These are phyloP conservation scores for Porcisia hertigi DNA, from an alignment of 208 protist genomes.

Conservation along the genomic window DNA sequence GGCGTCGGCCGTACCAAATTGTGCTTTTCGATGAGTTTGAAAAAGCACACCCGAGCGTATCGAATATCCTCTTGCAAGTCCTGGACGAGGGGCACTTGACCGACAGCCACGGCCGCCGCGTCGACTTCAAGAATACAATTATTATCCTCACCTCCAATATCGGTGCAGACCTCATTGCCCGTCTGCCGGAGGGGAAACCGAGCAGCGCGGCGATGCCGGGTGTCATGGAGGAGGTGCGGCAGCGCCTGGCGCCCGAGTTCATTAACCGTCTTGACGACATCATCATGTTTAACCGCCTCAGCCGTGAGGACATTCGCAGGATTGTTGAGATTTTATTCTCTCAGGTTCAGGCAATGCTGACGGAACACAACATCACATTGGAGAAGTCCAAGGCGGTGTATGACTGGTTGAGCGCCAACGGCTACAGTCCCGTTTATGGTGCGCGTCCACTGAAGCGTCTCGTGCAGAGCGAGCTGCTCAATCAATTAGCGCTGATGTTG, in stretches of 20 bases:
- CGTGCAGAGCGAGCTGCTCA: conserved; percentile 92
- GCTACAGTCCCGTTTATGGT: conserved; percentile 95
- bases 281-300: conserved; percentile 96
- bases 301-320: conserved; percentile 62
- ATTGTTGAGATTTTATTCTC: conserved; percentile 94
- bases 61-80: conserved; percentile 97
- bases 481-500: conserved; percentile 89
- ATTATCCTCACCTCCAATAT: conserved; percentile 98
- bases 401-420: conserved; percentile 78
- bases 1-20: conserved; percentile 96
- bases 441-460: conserved; percentile 95
- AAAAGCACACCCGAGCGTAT: conserved; percentile 97
- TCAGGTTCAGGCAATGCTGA: conserved; percentile 73
- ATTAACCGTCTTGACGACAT: conserved; percentile 99
- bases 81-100: conserved; percentile 98
- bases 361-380: conserved; percentile 87
- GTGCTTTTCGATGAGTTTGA: conserved; percentile 99
- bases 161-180: conserved; percentile 87
- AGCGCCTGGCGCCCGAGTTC: conserved; percentile 97
- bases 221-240: conserved; percentile 91
- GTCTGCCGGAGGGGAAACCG: conserved; percentile 60
- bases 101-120: conserved; percentile 94
- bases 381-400: conserved; percentile 63
- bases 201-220: conserved; percentile 51
- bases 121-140: conserved; percentile 98